Conservation (phyloP, 805 yeast genomes). For the Cyberlindnera americana region DNA sequence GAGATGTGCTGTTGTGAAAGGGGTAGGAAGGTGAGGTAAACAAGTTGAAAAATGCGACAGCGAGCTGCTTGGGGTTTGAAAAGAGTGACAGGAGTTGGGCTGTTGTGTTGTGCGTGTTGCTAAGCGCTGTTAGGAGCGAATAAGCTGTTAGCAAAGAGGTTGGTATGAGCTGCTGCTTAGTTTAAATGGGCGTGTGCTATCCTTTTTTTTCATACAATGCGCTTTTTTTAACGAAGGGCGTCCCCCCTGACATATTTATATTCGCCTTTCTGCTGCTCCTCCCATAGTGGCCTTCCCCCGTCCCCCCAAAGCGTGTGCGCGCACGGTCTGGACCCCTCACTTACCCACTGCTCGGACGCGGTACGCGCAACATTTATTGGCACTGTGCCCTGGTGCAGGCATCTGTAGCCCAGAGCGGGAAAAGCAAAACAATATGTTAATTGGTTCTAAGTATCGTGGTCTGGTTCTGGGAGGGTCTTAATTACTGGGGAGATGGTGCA, state of each 20-base stretch:
- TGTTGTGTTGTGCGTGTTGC: neutral
- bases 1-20: too few relatives aligned
- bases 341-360: constrained; percentile 11
- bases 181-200: constrained; percentile 1
- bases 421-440: constrained; percentile 10
- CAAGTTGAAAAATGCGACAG: too few relatives aligned
- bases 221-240: too few relatives aligned
- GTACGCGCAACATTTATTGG: constrained; percentile 7
- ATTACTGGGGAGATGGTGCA: too few relatives aligned
- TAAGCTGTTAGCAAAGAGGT: too few relatives aligned
- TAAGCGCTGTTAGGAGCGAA: neutral
- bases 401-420: constrained; percentile 8
- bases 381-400: neutral
- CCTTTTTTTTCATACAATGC: too few relatives aligned
- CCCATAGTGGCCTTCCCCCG: too few relatives aligned
- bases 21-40: too few relatives aligned
- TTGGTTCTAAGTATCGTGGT: neutral
- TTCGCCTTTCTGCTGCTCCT: too few relatives aligned
- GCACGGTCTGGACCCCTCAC: too few relatives aligned
- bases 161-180: constrained; percentile 1
- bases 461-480: neutral
- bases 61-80: neutral
- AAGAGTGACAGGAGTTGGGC: constrained; percentile 8
- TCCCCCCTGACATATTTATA: constrained; percentile 14
- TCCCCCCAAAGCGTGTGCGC: too few relatives aligned